Conservation (phyloP, 2,329 filamentous ascomycete genomes). For the Calonectria crousiana region DNA sequence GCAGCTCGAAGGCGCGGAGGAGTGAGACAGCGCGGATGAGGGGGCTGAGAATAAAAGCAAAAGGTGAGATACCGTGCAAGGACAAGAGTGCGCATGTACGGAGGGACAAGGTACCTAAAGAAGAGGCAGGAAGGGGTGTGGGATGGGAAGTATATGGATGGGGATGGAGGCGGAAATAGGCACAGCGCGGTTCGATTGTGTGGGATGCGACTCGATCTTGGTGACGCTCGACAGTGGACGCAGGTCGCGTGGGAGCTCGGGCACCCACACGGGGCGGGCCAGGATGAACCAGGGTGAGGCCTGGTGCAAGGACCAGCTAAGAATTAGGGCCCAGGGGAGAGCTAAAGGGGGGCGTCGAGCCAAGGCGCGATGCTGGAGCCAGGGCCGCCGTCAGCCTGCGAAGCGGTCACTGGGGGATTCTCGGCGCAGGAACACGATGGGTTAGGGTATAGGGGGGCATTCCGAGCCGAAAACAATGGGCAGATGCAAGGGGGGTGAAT, state of each 20-base stretch:
- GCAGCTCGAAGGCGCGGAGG: neutral
- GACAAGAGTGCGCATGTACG: neutral
- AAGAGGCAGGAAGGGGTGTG: slow-evolving; percentile 3
- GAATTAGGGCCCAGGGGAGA: slow-evolving; percentile 8
- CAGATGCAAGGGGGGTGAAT: slow-evolving; percentile 30
- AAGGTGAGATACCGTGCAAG: neutral
- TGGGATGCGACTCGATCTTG: slow-evolving; percentile 25
- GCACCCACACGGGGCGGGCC: slow-evolving; percentile 26
- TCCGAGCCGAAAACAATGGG: slow-evolving; percentile 35
- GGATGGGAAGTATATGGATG: slow-evolving; percentile 17
- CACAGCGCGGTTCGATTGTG: slow-evolving; percentile 20
- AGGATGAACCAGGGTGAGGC: slow-evolving; percentile 8
- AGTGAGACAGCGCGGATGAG: slow-evolving; percentile 9
- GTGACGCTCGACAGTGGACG: slow-evolving; percentile 21
- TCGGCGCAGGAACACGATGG: slow-evolving; percentile 36
- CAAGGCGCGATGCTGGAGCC: slow-evolving; percentile 4
- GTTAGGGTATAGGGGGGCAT: slow-evolving; percentile 39
- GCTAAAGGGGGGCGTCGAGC: slow-evolving; percentile 12
- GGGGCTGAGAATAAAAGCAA: slow-evolving; percentile 9
- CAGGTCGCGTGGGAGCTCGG: slow-evolving; percentile 31
- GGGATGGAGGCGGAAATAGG: slow-evolving; percentile 28
- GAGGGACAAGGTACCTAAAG: neutral
- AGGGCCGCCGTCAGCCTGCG: slow-evolving; percentile 32
- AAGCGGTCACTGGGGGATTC: slow-evolving; percentile 36
- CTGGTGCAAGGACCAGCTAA: slow-evolving; percentile 13